These are phyloP conservation scores for Verbascum thapsus DNA, from an alignment of 257 asterid species.

Conservation along the genomic window DNA sequence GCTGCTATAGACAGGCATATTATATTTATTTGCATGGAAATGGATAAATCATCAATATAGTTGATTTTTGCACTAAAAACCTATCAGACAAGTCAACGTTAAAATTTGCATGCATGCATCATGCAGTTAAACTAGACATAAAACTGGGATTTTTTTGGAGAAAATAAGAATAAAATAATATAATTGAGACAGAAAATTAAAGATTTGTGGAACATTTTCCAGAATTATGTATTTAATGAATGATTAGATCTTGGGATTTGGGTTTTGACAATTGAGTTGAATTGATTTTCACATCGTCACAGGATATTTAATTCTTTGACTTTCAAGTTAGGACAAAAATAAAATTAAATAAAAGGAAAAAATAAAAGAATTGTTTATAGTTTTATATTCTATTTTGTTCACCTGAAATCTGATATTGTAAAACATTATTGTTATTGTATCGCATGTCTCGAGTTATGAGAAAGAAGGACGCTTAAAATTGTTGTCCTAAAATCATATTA, in stretches of 20 bases:
- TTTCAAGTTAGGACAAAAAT: slow-evolving; percentile 16
- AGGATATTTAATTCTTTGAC: slow-evolving; percentile 34
- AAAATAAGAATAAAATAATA: neutral
- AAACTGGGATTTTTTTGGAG: slow-evolving; percentile 8
- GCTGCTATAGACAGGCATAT: neutral
- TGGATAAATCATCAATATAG: slow-evolving; percentile 28
- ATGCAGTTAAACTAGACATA: slow-evolving; percentile 8
- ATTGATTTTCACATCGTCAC: slow-evolving; percentile 5
- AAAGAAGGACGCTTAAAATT: too few relatives aligned
- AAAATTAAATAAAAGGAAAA: too few relatives aligned
- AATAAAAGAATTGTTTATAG: too few relatives aligned
- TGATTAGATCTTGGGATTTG: too few relatives aligned
- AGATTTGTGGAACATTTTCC: slow-evolving; percentile 24
- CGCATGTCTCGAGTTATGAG: too few relatives aligned
- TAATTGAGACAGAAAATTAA: slow-evolving; percentile 20
- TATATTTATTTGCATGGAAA: slow-evolving; percentile 27
- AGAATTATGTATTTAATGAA: slow-evolving; percentile 23
- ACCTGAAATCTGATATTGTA: too few relatives aligned
- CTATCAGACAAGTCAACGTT: slow-evolving; percentile 36
- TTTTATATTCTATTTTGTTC: too few relatives aligned
- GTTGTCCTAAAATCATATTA: too few relatives aligned
- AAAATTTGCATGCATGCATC: slow-evolving; percentile 40
- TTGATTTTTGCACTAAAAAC: neutral
- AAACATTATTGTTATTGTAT: too few relatives aligned
- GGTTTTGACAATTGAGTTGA: slow-evolving; percentile 34